phyloP scores from a whole-genome alignment of 768 basidiomycete species.

The Harrya chromipes region DNA sequence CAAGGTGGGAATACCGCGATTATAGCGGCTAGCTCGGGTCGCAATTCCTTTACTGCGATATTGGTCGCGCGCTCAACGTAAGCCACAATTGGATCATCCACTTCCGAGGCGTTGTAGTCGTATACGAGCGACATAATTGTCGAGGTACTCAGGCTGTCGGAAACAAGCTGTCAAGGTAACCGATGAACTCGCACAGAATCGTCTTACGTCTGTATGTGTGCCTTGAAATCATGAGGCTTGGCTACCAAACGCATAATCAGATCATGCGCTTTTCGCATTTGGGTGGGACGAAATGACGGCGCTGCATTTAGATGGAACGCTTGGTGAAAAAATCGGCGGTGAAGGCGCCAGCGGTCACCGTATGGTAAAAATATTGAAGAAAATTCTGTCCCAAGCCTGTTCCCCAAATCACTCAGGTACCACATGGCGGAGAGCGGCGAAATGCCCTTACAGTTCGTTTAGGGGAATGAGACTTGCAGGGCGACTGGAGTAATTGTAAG shows the following conservation, averaged over 20 bases:
- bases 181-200: background rate
- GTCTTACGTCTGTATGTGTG: constrained; percentile 24
- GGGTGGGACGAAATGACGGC: constrained; percentile 30
- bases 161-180: background rate
- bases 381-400: constrained; percentile 26
- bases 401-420: background rate
- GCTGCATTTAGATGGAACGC: constrained; percentile 31
- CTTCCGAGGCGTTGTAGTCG: constrained; percentile 16
- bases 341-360: constrained; percentile 27
- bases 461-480: constrained; percentile 15
- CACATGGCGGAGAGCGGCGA: background rate
- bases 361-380: constrained; percentile 25
- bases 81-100: constrained; percentile 21
- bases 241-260: constrained; percentile 27
- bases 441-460: constrained; percentile 17
- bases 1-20: constrained; percentile 16
- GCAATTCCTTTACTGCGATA: constrained; percentile 11
- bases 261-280: constrained; percentile 31
- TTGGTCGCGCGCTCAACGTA: constrained; percentile 12
- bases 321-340: constrained; percentile 32
- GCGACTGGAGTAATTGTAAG: constrained; percentile 24
- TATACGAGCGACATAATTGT: constrained; percentile 25
- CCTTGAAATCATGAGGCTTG: constrained; percentile 20
- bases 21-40: constrained; percentile 15
- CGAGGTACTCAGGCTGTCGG: constrained; percentile 18